Base-by-base conservation (phyloP, 768 basidiomycete species). In the Pleurotus djamor region DNA sequence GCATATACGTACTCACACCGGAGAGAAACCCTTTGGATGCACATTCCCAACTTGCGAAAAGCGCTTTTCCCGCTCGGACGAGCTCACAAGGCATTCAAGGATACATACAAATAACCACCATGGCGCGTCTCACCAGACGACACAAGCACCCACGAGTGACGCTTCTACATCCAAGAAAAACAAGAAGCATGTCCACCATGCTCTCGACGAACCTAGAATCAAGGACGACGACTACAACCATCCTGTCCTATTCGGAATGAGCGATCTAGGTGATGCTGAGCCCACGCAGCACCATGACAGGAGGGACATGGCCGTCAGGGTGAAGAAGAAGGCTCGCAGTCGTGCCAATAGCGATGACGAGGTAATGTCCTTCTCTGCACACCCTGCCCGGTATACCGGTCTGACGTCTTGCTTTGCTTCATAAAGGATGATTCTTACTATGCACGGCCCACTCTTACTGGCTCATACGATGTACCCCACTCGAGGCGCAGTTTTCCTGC, bases 1-100 rank as follows among this genome's bases (percentile, higher is more conserved):
- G 62, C 96, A 99, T 69, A 97, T 98, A 57, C 90, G 96, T 60
- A 99, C 96, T 0, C 96, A 99, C 72, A 99, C 96, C 0, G 96
- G 96, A 68, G 96, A 99, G 76, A 98, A 97, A 66, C 96, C 96
- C 2, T 98, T 98, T 67, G 83, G 85, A 17, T 99, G 96, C 83
- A 88, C 86, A 1, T 92, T 88, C 71, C 87, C 92, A 3, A 85
- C 87, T n/a, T 99, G 96, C 82, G 96, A 97, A 74, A 99, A 98
- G 73, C 90, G 95, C 4, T 99, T 99, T 74, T 95, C 93, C 14
- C 88, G 96, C 60, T 94, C 93, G n/a, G 96, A 99, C 79, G 96
- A 99, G 74, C 85, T 99, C 63, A 99, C 96, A 33, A 84, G 96
- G 59, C 96, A 99, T 69, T 90, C 92, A 0, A 85, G 96, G 49